Base-by-base conservation (phyloP, 495 filamentous ascomycete species). In the Aspergillus haitiensis region DNA sequence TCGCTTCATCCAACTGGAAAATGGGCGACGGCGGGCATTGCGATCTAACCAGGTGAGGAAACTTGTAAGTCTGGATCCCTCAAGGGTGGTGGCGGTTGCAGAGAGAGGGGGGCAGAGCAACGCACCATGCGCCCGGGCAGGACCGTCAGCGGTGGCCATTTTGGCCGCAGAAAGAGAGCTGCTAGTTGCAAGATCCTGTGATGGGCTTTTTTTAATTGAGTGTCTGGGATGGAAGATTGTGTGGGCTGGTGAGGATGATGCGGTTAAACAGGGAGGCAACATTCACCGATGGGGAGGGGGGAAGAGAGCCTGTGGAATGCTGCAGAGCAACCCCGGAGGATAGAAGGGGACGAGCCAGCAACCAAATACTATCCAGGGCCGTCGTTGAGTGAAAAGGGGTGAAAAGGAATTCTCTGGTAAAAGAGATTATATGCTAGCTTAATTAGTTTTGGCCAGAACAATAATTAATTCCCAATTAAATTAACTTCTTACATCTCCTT, bases 1-100 rank as follows among this genome's bases (percentile, higher is more conserved):
- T 61, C 93, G 92, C 80, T 93, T 97, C 86, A 98, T 90, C 88
- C 93, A 92, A 45, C 84, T 88, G 21, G 93, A 85, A 72, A 98
- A 97, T 6, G 93, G 93, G 51, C 88, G 86, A 52, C 92, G 88
- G 55, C 91, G 88, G 58, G 78, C 80, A 74, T 86, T 84, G 58
- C 84, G 81, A 71, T 87, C 86, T 87, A 63, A 61, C 44, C 52
- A 61, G 60, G 21, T 27, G 21, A 57, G 54, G 59, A 45, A 48
- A 47, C 37, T 52, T 32, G 55, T 73, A 61, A 70, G 68, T 50
- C 44, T 58, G 52, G 51, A 18, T 50, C 37, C 36, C 35, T 15
- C 15, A 39, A 27, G 36, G 59, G 37, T 16, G 36, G 51, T 39
- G 55, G 15, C 31, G 39, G 34, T 49, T 27, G 13, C 47, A 47